Conservation (phyloP, 768 basidiomycete genomes). For the Calocera viscosa region DNA sequence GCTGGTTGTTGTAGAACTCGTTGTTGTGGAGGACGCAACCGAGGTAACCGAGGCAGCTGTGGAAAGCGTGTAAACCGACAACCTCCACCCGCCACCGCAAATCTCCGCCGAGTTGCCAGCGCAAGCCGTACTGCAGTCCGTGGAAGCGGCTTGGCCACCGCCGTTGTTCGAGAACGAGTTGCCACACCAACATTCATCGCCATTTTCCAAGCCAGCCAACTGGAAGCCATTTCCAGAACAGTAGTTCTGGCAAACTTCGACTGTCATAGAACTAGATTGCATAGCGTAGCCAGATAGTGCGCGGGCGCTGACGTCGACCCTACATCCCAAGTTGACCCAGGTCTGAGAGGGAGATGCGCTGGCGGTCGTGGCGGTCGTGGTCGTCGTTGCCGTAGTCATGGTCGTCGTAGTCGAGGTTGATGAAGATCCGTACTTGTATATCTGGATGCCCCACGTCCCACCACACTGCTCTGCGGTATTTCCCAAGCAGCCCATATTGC, state of each 20-base stretch:
- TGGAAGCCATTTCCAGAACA: conserved; percentile 10
- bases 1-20: conserved; percentile 8
- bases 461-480: conserved; percentile 15
- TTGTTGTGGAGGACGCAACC: conserved; percentile 11
- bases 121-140: conserved; percentile 10
- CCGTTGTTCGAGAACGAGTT: conserved; percentile 1
- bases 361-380: conserved; percentile 1
- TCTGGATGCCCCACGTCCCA: conserved; percentile 13
- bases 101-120: conserved; percentile 11
- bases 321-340: not conserved
- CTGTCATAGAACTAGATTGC: conserved; percentile 7
- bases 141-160: not conserved
- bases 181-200: conserved; percentile 10
- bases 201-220: conserved; percentile 11
- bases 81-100: conserved; percentile 3
- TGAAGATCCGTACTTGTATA: conserved; percentile 12
- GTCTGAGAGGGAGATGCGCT: not conserved
- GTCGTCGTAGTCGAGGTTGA: conserved; percentile 10
- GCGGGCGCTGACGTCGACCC: conserved; percentile 1
- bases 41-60: conserved; percentile 12
- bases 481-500: conserved; percentile 15
- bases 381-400: conserved; percentile 3
- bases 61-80: not conserved
- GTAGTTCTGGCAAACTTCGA: conserved; percentile 15
- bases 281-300: not conserved